Percentiles rank a stretch among this genome's conserved stretches.
These are phyloP conservation scores for Camellia japonica DNA, from an alignment of 148 eudicot species.

Conservation along the genomic window DNA sequence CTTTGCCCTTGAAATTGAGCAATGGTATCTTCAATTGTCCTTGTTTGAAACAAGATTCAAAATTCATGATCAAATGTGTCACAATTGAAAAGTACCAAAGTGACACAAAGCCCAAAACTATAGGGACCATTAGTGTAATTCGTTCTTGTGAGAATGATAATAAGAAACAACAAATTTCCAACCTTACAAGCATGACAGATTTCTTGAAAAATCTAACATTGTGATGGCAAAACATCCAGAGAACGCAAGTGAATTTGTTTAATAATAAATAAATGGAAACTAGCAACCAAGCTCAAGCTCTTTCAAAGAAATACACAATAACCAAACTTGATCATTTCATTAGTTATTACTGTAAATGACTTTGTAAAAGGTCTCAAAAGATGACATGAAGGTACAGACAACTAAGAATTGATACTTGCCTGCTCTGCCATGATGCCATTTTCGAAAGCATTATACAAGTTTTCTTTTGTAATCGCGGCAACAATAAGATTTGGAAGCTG, in stretches of 20 bases:
- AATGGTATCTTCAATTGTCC: no score
- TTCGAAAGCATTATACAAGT: slow-evolving; percentile 77
- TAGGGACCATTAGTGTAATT: no score
- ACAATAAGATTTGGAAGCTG: slow-evolving; percentile 93
- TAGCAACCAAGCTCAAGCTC: neutral
- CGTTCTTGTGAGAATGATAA: no score
- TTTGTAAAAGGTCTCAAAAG: neutral
- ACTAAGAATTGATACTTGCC: slow-evolving; percentile 39
- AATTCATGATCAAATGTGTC: no score
- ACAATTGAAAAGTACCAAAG: no score
- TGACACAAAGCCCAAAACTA: no score
- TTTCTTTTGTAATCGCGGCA: slow-evolving; percentile 78
- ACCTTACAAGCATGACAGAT: neutral
- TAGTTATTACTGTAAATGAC: neutral
- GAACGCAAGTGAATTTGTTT: neutral
- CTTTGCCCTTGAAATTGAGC: no score
- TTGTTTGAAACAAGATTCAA: no score
- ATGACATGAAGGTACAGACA: neutral
- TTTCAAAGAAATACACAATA: neutral
- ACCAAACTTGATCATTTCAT: neutral
- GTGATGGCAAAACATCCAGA: neutral
- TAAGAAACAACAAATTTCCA: neutral
- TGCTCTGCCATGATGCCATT: slow-evolving; percentile 91
- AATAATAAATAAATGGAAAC: neutral
- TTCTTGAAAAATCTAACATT: neutral